Base-by-base conservation (phyloP, 441 rosid species). In the Erodium moschatum region DNA sequence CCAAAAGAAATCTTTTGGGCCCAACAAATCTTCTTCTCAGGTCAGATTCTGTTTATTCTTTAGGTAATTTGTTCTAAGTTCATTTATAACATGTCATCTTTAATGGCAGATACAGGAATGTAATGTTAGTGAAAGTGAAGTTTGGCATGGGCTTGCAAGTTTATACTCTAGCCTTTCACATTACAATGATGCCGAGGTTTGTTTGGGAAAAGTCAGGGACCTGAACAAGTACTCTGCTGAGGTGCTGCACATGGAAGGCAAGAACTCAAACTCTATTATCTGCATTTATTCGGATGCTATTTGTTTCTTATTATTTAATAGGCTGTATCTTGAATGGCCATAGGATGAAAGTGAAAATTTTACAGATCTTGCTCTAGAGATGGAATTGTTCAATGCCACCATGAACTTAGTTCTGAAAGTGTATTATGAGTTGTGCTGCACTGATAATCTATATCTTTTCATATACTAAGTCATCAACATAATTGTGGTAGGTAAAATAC, bases 121-220 rank as follows among this genome's bases (percentile, higher is more conserved):
- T 72, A 89, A 77, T 79, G 81, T 83, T 50, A 77, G 83, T 67
- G 98, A 90, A 78, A 87, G 86, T 73, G 94, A 92, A 82, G 94
- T 90, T 69, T 92, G 97, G 97, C 91, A 87, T 74, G 97, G 94
- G 67, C 89, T 92, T 40, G 94, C 97, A 62, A 82, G 75, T 76
- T 77, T 92, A 58, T 92, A 90, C 81, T 86, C 96, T 9, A 85
- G 87, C 71, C 96, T 92, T 77, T 82, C 86, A 2, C 87, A 85
- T 72, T 90, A 94, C 97, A 86, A 87, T 75, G 98, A 92, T 20
- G 97, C 84, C 5, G 97, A 86, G 84, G 81, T 84, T 48, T 92
- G 98, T 73, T 72, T 92, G 64, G 81, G 77, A 60, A 92, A 89
- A 74, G 97, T 90, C 8, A 79, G 88, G 35, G 97, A 86, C 69